A percentile compares a stretch with the other conserved stretches of the same genome.
These are phyloP conservation scores for Phytophthora sp. DNA, from an alignment of 352 stramenopile genomes.

Conservation along the genomic window DNA sequence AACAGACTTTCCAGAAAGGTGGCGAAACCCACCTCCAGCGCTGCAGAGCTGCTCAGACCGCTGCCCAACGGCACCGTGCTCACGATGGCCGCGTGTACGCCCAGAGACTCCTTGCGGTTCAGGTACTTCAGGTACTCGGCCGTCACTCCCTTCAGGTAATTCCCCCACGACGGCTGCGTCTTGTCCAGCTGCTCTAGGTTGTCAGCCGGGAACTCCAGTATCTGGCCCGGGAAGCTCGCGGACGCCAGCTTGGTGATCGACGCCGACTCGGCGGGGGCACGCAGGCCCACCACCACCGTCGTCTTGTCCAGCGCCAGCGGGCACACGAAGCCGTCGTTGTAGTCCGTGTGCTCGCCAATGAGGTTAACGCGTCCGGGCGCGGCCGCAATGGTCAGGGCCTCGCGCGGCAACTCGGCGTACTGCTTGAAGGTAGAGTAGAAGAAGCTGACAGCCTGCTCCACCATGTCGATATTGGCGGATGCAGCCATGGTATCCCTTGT, in stretches of 20 bases:
- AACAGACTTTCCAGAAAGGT: conserved; percentile 93
- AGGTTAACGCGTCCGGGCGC: conserved; percentile 96
- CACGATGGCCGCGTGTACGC: conserved; percentile 86
- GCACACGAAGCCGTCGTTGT: conserved; percentile 96
- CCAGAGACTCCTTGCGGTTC: conserved; percentile 51
- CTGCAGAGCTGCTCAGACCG: conserved; percentile 93
- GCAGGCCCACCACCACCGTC: conserved; percentile 84
- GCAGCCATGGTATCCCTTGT: conserved; percentile 13
- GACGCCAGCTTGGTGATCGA: conserved; percentile 54
- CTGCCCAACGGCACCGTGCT: conserved; percentile 93
- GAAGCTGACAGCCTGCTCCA: conserved; percentile 63
- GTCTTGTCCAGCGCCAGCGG: conserved; percentile 93
- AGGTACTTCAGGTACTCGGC: conserved; percentile 86
- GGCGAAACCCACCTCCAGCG: conserved; percentile 92
- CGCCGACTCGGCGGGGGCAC: conserved; percentile 29
- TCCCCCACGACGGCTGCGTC: conserved; percentile 80
- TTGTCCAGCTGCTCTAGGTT: conserved; percentile 58
- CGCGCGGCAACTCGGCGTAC: conserved; percentile 40
- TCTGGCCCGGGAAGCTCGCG: conserved; percentile 57
- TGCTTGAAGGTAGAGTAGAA: conserved; percentile 66
- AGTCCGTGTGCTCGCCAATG: conserved; percentile 97
- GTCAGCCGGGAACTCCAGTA: conserved; percentile 57
- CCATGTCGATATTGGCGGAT: conserved; percentile 30
- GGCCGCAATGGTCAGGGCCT: conserved; percentile 58
- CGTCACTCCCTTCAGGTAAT: conserved; percentile 95